Conservation (phyloP, 2,329 filamentous ascomycete genomes). For the Claviceps sp. region DNA sequence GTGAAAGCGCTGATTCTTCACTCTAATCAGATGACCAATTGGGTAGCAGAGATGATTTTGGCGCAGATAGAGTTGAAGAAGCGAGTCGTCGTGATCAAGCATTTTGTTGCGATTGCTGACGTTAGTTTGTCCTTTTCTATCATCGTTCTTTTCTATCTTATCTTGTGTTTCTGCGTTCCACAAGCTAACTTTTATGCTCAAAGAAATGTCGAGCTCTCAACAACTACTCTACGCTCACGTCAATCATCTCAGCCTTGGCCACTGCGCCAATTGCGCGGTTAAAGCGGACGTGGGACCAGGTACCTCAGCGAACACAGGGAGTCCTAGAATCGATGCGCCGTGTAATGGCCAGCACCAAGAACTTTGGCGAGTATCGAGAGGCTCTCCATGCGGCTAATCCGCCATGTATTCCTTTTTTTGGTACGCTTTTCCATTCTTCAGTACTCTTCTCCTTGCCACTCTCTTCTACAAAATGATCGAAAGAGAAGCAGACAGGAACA, state of each 20-base stretch:
- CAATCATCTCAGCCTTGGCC: conserved; percentile 89
- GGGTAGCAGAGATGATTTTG: conserved; percentile 98
- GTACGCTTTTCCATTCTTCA: conserved; percentile 32
- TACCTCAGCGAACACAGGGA: conserved; percentile 69
- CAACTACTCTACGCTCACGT: conserved; percentile 95
- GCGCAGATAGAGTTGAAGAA: conserved; percentile 91
- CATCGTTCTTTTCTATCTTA: background rate
- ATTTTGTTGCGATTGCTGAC: conserved; percentile 92
- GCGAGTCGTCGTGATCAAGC: conserved; percentile 92
- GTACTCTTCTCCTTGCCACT: too few relatives aligned
- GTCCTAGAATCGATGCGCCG: conserved; percentile 83
- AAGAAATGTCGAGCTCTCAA: conserved; percentile 89
- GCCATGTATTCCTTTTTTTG: conserved; percentile 96
- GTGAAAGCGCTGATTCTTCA: conserved; percentile 94
- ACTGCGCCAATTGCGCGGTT: conserved; percentile 92
- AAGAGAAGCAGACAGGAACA: too few relatives aligned
- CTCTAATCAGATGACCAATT: conserved; percentile 97
- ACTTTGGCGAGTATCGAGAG: conserved; percentile 94
- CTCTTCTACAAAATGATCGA: too few relatives aligned
- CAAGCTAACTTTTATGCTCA: conserved; percentile 6
- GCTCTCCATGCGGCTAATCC: conserved; percentile 85
- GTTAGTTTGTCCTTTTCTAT: conserved; percentile 39
- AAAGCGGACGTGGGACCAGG: conserved; percentile 86
- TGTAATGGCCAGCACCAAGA: conserved; percentile 94
- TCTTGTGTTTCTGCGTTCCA: too few relatives aligned